Percentiles rank a stretch among this genome's conserved stretches.
phyloP scores from a whole-genome alignment of 768 basidiomycete species.

The Hericium coralloides region DNA sequence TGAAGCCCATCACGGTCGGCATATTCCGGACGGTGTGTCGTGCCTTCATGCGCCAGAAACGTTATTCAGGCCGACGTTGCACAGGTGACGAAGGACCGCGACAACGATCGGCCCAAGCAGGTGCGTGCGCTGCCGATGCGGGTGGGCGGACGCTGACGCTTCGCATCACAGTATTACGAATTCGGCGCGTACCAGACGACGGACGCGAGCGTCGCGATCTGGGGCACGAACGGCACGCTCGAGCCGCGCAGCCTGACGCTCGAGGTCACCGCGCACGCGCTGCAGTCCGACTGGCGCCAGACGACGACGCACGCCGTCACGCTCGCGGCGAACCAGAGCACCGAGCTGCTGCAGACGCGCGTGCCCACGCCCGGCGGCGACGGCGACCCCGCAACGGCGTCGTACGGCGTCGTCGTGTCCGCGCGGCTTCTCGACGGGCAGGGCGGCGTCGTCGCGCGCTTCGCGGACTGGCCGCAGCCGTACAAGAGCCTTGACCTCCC shows the following conservation, averaged over 20 bases:
- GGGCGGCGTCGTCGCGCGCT: slow-evolving; percentile 55
- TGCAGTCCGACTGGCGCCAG: slow-evolving; percentile 48
- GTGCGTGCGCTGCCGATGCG: not conserved
- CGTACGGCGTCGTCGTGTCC: slow-evolving; percentile 61
- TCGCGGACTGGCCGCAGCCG: slow-evolving; percentile 85
- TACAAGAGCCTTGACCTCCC: slow-evolving; percentile 90
- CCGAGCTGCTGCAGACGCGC: slow-evolving; percentile 64
- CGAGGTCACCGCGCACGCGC: slow-evolving; percentile 56
- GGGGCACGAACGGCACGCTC: slow-evolving; percentile 81
- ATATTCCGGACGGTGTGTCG: slow-evolving; percentile 49
- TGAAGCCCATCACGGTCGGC: slow-evolving; percentile 72
- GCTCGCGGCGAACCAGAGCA: slow-evolving; percentile 67
- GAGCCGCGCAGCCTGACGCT: slow-evolving; percentile 48
- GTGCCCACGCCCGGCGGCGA: slow-evolving; percentile 30
- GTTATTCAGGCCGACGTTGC: not conserved
- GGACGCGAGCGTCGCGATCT: slow-evolving; percentile 69
- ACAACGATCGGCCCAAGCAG: slow-evolving; percentile 39
- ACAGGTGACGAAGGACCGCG: slow-evolving; percentile 48
- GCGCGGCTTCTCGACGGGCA: slow-evolving; percentile 52
- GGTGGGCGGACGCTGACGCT: not conserved
- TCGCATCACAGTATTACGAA: not conserved
- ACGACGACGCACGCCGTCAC: slow-evolving; percentile 29
- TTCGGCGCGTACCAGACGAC: slow-evolving; percentile 46
- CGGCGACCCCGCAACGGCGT: slow-evolving; percentile 57
- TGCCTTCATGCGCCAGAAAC: not conserved